Conservation (phyloP, 495 filamentous ascomycete genomes). For the Penicillium samsonianum region DNA sequence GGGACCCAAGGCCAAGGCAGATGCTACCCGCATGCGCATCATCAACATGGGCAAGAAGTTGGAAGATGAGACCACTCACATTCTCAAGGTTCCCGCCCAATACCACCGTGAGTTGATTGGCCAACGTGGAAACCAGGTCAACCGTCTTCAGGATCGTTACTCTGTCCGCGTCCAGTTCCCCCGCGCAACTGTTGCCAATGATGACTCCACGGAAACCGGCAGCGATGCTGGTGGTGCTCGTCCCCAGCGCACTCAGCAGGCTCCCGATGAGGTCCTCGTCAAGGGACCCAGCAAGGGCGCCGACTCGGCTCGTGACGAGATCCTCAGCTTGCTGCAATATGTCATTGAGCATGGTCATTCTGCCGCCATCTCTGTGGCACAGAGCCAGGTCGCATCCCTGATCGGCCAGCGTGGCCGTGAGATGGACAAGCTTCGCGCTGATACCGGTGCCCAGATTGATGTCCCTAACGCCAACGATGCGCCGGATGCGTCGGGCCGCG, state of each 20-base stretch:
- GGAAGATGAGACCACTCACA: constrained; percentile 83
- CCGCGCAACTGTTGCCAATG: constrained; percentile 61
- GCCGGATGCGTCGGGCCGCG: constrained; percentile 60
- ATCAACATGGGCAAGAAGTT: constrained; percentile 71
- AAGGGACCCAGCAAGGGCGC: constrained; percentile 89
- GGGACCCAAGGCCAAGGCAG: constrained; percentile 76
- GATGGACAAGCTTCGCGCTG: constrained; percentile 83
- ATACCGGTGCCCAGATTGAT: constrained; percentile 84
- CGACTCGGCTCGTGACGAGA: constrained; percentile 85
- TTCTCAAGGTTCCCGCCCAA: constrained; percentile 84
- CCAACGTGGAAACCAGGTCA: constrained; percentile 63
- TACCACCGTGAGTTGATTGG: constrained; percentile 78
- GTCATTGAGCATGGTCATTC: constrained; percentile 79
- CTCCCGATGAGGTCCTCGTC: constrained; percentile 84
- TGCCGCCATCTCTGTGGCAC: constrained; percentile 78
- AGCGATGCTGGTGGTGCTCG: constrained; percentile 68
- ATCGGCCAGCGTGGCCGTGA: constrained; percentile 88
- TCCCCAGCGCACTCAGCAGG: constrained; percentile 66
- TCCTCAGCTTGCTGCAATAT: constrained; percentile 82
- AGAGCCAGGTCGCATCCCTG: constrained; percentile 81
- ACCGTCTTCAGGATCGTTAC: constrained; percentile 78
- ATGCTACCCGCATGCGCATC: constrained; percentile 78
- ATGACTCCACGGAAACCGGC: constrained; percentile 62
- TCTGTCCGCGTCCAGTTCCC: constrained; percentile 94
- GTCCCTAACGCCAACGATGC: constrained; percentile 70